Base-by-base conservation (phyloP, 129 eudicot genomes). In the Apium graveolens region DNA sequence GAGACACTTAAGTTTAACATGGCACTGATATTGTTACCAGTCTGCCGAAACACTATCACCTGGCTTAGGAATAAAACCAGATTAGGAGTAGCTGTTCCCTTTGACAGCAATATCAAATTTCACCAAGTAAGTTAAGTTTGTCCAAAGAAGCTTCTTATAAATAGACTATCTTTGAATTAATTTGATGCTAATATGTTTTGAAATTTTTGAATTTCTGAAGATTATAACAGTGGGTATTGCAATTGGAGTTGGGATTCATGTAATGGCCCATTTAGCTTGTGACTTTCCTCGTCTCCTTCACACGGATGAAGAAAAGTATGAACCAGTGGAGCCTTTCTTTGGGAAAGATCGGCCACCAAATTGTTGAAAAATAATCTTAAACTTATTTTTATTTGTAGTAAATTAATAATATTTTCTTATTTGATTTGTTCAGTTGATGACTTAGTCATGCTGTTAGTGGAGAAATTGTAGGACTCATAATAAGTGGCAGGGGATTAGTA, bases 1-100 rank as follows among this genome's bases (percentile, higher is more conserved):
- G 98, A 93, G 87, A 93, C 96, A 0, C 82, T 93, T 12, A 93
- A 93, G 86, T 68, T 93, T 46, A 93, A 93, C 83, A 93, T 93
- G 98, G 97, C 98, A 1, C 70, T 93, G 42, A 91, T 93, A 44
- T 83, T 93, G 39, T 82, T 93, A 5, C 98, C 98, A 4, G 94
- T 93, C 49, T 90, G 98, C 76, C 88, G 98, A n/a, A 93, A 93
- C 80, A 89, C 95, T 6, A 87, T 91, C 77, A 93, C 98, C 3
- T 93, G 97, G 97, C 90, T 93, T 31, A 85, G 97, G 81, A 91
- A 86, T 90, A 93, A 86, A 86, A 87, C 93, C n/a, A 76, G 49
- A 78, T 69, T 91, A 62, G 90, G 95, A 20, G 77, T 21, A 0
- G 92, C 82, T 7, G 91, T 93, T 75, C 93, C 98, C 0, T 91